A percentile compares a stretch with the other conserved stretches of the same genome.
These are phyloP conservation scores for Trichoderma oligosporum DNA, from an alignment of 2,329 filamentous ascomycete genomes.

Conservation along the genomic window DNA sequence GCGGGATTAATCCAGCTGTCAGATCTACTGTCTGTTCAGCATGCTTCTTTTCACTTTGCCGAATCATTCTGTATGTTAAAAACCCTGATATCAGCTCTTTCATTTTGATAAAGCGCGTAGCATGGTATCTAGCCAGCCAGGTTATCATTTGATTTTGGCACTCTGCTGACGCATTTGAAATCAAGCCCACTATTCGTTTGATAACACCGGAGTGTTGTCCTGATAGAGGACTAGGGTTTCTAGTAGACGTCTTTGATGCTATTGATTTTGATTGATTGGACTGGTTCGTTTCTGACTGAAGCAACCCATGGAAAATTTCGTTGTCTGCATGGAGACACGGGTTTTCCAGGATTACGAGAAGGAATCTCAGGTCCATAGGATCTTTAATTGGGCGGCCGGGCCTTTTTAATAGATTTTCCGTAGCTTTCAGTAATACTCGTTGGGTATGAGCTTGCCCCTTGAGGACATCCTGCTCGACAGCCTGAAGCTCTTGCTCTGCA, in stretches of 20 bases:
- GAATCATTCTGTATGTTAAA: conserved; percentile 72
- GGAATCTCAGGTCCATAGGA: conserved; percentile 69
- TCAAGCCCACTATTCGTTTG: conserved; percentile 75
- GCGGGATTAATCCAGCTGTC: conserved; percentile 67
- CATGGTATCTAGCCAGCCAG: conserved; percentile 72
- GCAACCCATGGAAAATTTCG: conserved; percentile 40
- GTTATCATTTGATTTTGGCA: conserved; percentile 73
- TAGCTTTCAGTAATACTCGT: conserved; percentile 68
- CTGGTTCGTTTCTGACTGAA: conserved; percentile 31
- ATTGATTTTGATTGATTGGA: conserved; percentile 18
- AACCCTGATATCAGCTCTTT: conserved; percentile 77
- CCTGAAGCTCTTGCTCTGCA: conserved; percentile 37
- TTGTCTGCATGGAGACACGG: conserved; percentile 61
- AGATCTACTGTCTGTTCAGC: conserved; percentile 54
- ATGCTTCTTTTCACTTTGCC: conserved; percentile 65
- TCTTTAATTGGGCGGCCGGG: conserved; percentile 66
- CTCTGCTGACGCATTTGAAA: conserved; percentile 70
- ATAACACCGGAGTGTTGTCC: conserved; percentile 78
- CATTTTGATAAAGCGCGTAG: conserved; percentile 63
- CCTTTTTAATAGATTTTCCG: conserved; percentile 74
- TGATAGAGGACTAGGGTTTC: conserved; percentile 43
- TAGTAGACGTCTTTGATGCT: conserved; percentile 22
- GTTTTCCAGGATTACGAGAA: conserved; percentile 75
- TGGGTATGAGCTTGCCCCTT: conserved; percentile 66
- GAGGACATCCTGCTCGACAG: conserved; percentile 46